Evolutionary conservation across 2,329 filamentous ascomycete species (phyloP), one percentile per base, ranked within the genome.

Genomic region (Drechslera avenae): DNA sequence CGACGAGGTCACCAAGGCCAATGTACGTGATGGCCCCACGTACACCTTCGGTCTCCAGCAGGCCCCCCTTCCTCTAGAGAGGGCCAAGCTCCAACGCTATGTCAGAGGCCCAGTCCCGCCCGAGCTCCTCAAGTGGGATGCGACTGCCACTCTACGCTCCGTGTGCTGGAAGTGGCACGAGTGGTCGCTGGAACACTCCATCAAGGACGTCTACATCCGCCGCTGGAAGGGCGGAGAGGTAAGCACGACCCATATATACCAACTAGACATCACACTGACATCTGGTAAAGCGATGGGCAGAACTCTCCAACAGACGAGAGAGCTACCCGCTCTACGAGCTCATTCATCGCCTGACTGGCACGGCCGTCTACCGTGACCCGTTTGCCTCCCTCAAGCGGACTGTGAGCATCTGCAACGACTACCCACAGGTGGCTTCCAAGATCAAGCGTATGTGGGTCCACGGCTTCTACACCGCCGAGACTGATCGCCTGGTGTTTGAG

Each of bases 371-470:
- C 66, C 78, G 78, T 42, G 78, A 82, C 63, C 80, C 80, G 1
- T 81, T 78, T 65, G 71, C 73, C 44, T 78, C 77, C 1, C 71
- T 83, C 43, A 76, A 75, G 65, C 70, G 76, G 31, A 81, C 79
- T 3, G 74, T 76, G 16, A 66, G 69, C 28, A 75, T 81, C 18
- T 78, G 82, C 61, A 66, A 69, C 30, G 59, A 73, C 32, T 76
- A 75, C 41, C 77, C 79, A 1, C 65, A 73, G 23, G 69, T 81
- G 8, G 79, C 79, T 3, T 68, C 72, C 17, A 75, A 80, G 59
- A 79, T 82, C 47, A 77, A 75, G 47, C 77, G 79, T 37, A 73
- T 83, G 60, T 82, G 79, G 79, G 81, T 83, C 65, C 78, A 82
- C 50, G 80, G 80, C 41, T 81, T 82, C 65, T 78, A 82, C 67